Evolutionary conservation across 2,329 filamentous ascomycete genomes (phyloP).

Genomic region (Microsporum canis): DNA sequence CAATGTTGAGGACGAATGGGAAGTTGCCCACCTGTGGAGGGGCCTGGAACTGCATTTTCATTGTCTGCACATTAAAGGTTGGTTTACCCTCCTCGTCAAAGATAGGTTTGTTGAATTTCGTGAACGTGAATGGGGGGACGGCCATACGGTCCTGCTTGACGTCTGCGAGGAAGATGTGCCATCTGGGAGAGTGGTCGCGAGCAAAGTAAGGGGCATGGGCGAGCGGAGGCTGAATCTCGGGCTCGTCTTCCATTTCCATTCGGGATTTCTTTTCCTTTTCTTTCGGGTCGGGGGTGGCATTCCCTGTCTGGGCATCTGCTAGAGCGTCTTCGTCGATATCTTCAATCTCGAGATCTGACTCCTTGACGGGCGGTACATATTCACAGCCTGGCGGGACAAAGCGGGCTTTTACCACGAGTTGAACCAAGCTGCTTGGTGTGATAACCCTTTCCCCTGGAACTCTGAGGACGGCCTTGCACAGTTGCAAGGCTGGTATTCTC

Average conservation of each 20-base stretch:
- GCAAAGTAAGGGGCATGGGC: constrained; percentile 83
- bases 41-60: constrained; percentile 94
- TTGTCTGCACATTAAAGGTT: constrained; percentile 87
- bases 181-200: constrained; percentile 77
- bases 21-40: constrained; percentile 87
- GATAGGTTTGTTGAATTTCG: constrained; percentile 79
- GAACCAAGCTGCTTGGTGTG: constrained; percentile 83
- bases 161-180: constrained; percentile 91
- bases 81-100: constrained; percentile 70
- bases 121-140: constrained; percentile 92
- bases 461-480: constrained; percentile 96
- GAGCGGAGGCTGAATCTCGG: constrained; percentile 65
- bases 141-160: constrained; percentile 91
- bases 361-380: constrained; percentile 61
- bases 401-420: constrained; percentile 87
- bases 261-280: constrained; percentile 51
- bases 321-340: constrained; percentile 89
- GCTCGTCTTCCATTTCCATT: constrained; percentile 38
- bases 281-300: constrained; percentile 45
- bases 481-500: constrained; percentile 70
- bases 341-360: constrained; percentile 73
- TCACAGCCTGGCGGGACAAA: constrained; percentile 78
- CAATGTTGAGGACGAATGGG: constrained; percentile 83
- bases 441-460: constrained; percentile 89
- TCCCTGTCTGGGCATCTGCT: constrained; percentile 62